Base-by-base conservation (phyloP, 208 protist species). In the Trypanosoma grayi region DNA sequence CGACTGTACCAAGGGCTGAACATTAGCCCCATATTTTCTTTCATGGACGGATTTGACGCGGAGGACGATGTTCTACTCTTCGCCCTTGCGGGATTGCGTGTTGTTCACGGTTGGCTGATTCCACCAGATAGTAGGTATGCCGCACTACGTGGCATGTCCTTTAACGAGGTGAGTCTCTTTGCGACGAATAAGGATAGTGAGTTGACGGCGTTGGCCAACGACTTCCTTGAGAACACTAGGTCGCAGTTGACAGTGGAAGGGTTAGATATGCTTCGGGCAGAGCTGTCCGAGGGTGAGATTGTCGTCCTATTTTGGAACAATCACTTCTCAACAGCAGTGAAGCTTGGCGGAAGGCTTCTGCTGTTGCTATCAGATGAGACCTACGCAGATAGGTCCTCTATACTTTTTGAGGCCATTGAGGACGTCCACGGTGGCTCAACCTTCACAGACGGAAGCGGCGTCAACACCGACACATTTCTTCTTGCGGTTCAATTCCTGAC, bases 301-400 rank as follows among this genome's bases (percentile, higher is more conserved):
- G 73, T 60, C 4, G 79, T 85, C 46, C 58, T 81, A 1, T 85
- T 81, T 71, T 79, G 70, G 69, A 63, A 72, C 30, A 79, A 79
- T 51, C 79, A 85, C 55, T 85, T 85, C 46, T 85, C 73, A 56
- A 79, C 79, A 3, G 53, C 62, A 33, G 62, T 72, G 37, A 85
- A 81, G 45, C 47, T 75, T 34, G 9, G 58, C 18, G 60, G 60
- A 7, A 51, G 58, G 18, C 57, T 81, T 31, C 62, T 85, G 20
- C 39, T 60, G 24, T 46, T 84, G 4, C 53, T 66, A 33, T 74
- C 79, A 8, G 65, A 85, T 54, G 79, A 79, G 22, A 75, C 56
- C 13, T 85, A 79, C 53, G 61, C 60, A 10, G 73, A 80, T 33
- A 64, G 60, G 44, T 75, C 70, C 2, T 63, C 76, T 24, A 75